Evolutionary conservation across 1,284 basidiomycete genomes (phyloP), one percentile per base, ranked within the genome.

Genomic region (Rugosomyces carneus): DNA sequence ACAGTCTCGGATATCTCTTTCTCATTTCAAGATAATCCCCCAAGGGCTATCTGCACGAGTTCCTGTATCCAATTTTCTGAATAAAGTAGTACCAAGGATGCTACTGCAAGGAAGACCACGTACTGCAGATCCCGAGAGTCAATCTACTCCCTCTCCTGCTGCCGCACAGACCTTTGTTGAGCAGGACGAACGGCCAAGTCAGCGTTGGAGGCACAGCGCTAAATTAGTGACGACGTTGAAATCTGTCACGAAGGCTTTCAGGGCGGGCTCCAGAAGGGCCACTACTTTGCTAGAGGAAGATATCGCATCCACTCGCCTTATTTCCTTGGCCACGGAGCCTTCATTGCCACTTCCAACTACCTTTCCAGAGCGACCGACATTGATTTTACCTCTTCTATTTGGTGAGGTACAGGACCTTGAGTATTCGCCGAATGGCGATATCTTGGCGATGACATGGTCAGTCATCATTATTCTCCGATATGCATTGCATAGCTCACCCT

Each of bases 351-450:
- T 38, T 6, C 8, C 26, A 23, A 3, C 29, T 1, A 29, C 34
- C 7, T 20, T 48, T 19, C 44, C 46, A 6, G 23, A 45, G 18
- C 18, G n/a, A 10, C 43, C 44, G 11, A 10, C n/a, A 10, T 29
- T 39, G 16, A 36, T 24, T 1, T 19, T 48, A 1, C 21, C 47
- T 3, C 18, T 42, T 21, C 21, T 23, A 9, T 38, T 15, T 29
- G 48, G 47, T 24, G 18, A n/a, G 19, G 23, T 49, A 13, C 47
- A 48, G 37, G 51, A 53, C 29, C 15, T 55, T 2, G 53, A 50
- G 20, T 55, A 53, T 32, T 53, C 49, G 0, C 49, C 47, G 5
- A 34, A 44, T 36, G 53, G 53, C 18, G 10, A 32, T 18, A 21
- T 29, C 27, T 24, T 55, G 19, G 53, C 51, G 11, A 32, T 24